Conservation (phyloP, 805 yeast genomes). For the Cephaloascus albidus region DNA sequence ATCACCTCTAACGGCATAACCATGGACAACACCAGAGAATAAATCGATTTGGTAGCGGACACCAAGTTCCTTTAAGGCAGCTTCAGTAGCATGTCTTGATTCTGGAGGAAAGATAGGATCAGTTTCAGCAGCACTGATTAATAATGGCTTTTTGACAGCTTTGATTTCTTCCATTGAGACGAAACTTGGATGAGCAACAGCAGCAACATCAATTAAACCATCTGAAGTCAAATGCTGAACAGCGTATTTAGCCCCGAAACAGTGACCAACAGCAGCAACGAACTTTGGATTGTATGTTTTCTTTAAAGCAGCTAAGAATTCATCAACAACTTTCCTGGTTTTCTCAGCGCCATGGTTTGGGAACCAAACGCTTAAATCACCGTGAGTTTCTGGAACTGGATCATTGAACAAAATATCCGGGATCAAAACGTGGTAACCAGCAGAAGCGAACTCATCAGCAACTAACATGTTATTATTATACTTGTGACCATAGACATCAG, state of each 20-base stretch:
- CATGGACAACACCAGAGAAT: slow-evolving; percentile 62
- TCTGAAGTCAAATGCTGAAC: slow-evolving; percentile 37
- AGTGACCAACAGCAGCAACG: slow-evolving; percentile 63
- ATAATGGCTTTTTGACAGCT: slow-evolving; percentile 49
- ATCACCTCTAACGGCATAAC: slow-evolving; percentile 79
- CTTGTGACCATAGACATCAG: slow-evolving; percentile 64
- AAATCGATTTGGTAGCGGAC: slow-evolving; percentile 53
- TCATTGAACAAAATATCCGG: slow-evolving; percentile 70
- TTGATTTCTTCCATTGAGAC: slow-evolving; percentile 57
- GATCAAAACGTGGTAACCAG: slow-evolving; percentile 55
- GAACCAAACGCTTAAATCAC: slow-evolving; percentile 34
- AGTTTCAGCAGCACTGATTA: slow-evolving; percentile 66
- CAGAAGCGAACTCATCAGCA: slow-evolving; percentile 57
- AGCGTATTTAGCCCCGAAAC: slow-evolving; percentile 75
- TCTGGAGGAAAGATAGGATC: slow-evolving; percentile 60
- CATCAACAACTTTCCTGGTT: slow-evolving; percentile 37
- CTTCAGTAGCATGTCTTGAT: slow-evolving; percentile 53
- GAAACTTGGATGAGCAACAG: slow-evolving; percentile 80
- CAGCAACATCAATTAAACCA: slow-evolving; percentile 48
- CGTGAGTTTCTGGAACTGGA: slow-evolving; percentile 18
- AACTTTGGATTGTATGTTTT: slow-evolving; percentile 34
- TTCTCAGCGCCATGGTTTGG: slow-evolving; percentile 38
- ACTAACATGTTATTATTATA: slow-evolving; percentile 48
- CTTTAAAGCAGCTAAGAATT: slow-evolving; percentile 35
- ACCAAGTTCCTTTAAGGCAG: slow-evolving; percentile 39